phyloP scores from a whole-genome alignment of 495 filamentous ascomycete species.

The Lasiosphaeria ovina region DNA sequence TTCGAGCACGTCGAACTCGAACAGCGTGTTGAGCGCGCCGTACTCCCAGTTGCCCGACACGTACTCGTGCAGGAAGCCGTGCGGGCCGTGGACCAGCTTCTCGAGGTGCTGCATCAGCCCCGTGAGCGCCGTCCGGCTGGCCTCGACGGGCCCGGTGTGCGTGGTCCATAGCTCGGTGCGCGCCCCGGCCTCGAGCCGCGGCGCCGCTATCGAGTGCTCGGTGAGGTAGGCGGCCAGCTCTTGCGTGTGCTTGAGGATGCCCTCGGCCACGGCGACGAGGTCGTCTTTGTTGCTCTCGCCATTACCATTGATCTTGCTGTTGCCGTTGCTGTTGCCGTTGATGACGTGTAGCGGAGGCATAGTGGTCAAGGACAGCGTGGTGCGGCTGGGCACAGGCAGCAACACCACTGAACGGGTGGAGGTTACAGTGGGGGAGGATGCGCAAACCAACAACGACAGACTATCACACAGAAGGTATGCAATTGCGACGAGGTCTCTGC shows the following conservation, averaged over 20 bases:
- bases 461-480: no score
- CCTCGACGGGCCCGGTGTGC: background rate
- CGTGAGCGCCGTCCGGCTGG: background rate
- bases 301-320: no score
- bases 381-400: no score
- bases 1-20: background rate
- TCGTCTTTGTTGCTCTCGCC: background rate
- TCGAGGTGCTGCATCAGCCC: slow-evolving; percentile 2
- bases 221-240: background rate
- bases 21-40: background rate
- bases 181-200: background rate
- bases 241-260: background rate
- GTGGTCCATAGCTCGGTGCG: slow-evolving; percentile 1
- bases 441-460: no score
- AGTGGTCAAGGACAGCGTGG: no score
- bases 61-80: slow-evolving; percentile 1
- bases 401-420: no score
- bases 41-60: slow-evolving; percentile 1
- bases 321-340: no score
- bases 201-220: background rate
- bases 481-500: no score
- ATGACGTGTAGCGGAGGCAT: no score
- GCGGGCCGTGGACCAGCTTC: background rate
- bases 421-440: no score
- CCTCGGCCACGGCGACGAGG: background rate